A percentile compares a stretch with the other conserved stretches of the same genome.
Conservation (phyloP, 2,329 filamentous ascomycete genomes). For the Botrytis porri region DNA sequence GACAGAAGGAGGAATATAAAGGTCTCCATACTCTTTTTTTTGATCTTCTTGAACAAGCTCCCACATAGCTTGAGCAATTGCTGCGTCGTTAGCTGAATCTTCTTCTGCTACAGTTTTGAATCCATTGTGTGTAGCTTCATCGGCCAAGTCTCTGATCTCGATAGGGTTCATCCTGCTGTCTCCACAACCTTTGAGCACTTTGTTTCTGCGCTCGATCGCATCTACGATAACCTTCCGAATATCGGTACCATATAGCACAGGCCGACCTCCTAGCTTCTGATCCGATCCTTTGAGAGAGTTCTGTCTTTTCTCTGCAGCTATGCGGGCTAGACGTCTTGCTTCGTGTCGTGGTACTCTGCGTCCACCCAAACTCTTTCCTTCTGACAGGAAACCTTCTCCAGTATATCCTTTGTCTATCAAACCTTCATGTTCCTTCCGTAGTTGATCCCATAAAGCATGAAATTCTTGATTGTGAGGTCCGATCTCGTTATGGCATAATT, state of each 20-base stretch:
- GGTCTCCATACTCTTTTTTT: slow-evolving; percentile 34
- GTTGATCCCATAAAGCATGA: slow-evolving; percentile 82
- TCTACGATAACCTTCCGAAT: slow-evolving; percentile 70
- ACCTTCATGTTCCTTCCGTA: slow-evolving; percentile 79
- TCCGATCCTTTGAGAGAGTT: slow-evolving; percentile 60
- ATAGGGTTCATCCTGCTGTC: slow-evolving; percentile 60
- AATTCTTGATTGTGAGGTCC: slow-evolving; percentile 82
- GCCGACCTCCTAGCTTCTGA: slow-evolving; percentile 66
- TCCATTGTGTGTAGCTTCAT: slow-evolving; percentile 65
- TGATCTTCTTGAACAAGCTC: slow-evolving; percentile 80
- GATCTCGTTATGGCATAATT: slow-evolving; percentile 83
- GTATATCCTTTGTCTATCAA: slow-evolving; percentile 80
- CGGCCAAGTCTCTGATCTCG: slow-evolving; percentile 62
- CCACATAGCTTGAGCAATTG: slow-evolving; percentile 81
- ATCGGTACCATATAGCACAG: slow-evolving; percentile 57
- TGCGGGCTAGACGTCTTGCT: slow-evolving; percentile 69
- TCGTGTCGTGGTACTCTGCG: slow-evolving; percentile 64
- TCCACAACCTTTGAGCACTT: slow-evolving; percentile 70
- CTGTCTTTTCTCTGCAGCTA: slow-evolving; percentile 68
- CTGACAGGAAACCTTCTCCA: slow-evolving; percentile 80
- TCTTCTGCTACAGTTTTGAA: slow-evolving; percentile 83
- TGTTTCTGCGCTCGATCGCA: slow-evolving; percentile 66
- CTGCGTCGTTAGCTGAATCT: slow-evolving; percentile 82
- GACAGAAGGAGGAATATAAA: slow-evolving; percentile 34
- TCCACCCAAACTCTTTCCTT: slow-evolving; percentile 72